phyloP scores from a whole-genome alignment of 192 early-diverging fungal species.

The Linnemannia exigua region DNA sequence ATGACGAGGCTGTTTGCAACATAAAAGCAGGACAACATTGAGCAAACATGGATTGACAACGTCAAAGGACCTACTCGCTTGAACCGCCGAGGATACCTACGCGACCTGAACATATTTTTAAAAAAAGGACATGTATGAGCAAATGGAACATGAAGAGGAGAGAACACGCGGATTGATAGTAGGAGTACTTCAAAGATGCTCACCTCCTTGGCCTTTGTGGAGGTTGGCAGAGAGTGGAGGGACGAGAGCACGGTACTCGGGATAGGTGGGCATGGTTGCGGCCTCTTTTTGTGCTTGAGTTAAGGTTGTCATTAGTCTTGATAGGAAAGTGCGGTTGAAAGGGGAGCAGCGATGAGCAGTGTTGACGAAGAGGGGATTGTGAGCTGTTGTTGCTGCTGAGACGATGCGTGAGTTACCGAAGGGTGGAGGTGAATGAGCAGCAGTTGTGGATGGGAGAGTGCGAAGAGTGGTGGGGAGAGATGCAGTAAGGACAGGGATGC shows the following conservation, averaged over 20 bases:
- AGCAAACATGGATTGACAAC: not conserved
- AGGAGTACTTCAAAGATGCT: not conserved
- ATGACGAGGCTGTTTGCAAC: not conserved
- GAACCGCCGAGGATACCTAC: conserved; percentile 85
- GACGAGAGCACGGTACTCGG: conserved; percentile 53
- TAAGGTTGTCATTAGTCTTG: conserved; percentile 18
- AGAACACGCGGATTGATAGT: not conserved
- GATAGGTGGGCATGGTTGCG: conserved; percentile 23
- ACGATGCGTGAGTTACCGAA: not conserved
- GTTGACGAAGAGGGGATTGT: not conserved
- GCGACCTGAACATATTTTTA: conserved; percentile 64
- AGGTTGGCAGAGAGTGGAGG: conserved; percentile 72
- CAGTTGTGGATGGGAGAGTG: too few relatives aligned
- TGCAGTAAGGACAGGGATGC: not conserved
- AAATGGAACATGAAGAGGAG: not conserved
- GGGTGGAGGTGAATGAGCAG: not conserved
- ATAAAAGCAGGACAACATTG: not conserved
- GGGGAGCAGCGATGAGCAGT: not conserved
- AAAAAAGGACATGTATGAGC: not conserved
- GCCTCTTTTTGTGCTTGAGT: conserved; percentile 19
- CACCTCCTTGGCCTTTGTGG: conserved; percentile 88
- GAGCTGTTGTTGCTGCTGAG: not conserved
- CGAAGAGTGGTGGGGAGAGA: not conserved
- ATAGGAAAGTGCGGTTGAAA: too few relatives aligned
- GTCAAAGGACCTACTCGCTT: conserved; percentile 74